Evolutionary conservation across 257 asterid species (phyloP), one percentile per base, ranked within the genome.

Genomic region (Linaria vulgaris): DNA sequence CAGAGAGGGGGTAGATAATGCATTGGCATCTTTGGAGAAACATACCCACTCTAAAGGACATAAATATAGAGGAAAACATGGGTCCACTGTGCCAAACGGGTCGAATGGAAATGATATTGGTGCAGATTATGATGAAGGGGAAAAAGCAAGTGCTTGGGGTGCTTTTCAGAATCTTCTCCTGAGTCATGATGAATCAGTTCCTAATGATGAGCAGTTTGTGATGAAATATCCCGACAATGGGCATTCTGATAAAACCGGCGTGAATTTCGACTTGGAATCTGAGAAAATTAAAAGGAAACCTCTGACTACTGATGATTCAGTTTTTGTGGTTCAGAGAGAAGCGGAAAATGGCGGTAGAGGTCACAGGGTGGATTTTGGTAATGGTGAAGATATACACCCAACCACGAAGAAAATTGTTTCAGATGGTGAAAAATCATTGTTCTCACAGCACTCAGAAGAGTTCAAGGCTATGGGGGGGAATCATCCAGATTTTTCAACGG

Each of bases 81-180:
- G 70, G 19, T 30, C 51, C 12, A 38, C 37, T 52, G 53, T 69
- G 68, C 65, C 70, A 66, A 79, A 74, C 54, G 85, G 69, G 63
- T 30, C 62, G 8, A 71, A 72, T 51, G 80, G 61, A 55, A 54
- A 56, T 16, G 75, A 53, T n/a, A 6, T 43, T 25, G 73, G 62
- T 43, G 62, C 67, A 10, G 67, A 69, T 68, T 51, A 59, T 58
- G 56, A 76, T 6, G 73, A 75, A 43, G 84, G 74, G 25, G 83
- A 61, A 34, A 73, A 80, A 44, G 66, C 72, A 43, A 60, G 61
- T 51, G 70, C 80, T 47, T 89, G 97, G 95, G 85, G 69, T 68
- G 88, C 94, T 61, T 84, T 89, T 56, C 91, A 89, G 75, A 81
- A 75, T 66, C 81, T 86, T 76, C 84, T 88, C 48, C 63, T 84